Evolutionary conservation across 768 basidiomycete genomes (phyloP), one percentile per base, ranked within the genome.

Genomic region (Coprinopsis sp.): DNA sequence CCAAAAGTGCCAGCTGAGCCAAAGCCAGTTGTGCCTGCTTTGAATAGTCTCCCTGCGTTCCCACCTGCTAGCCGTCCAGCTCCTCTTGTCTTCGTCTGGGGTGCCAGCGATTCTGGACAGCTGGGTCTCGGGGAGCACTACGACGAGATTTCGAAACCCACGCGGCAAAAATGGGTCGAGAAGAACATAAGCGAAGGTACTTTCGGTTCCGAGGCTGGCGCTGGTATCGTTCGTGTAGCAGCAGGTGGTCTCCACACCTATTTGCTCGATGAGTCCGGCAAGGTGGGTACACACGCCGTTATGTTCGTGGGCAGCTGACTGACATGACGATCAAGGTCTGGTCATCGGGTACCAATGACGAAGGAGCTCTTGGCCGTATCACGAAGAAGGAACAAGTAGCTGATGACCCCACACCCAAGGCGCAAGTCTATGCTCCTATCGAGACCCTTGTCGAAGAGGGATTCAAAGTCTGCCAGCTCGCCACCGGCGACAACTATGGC

Each of bases 281-380:
- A n/a, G n/a, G 44, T 46, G 25, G 27, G 44, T 43, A 16, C 22
- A 6, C 14, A 14, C 10, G 14, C 25, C 24, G 6, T 13, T 22
- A 31, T 34, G 33, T 23, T n/a, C 6, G 12, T 6, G 6, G 30
- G 22, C 28, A 12, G 12, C 21, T 30, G 12, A n/a, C 10, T 21
- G 21, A n/a, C 16, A 27, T 37, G n/a, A 11, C 25, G 33, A 12
- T 8, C 29, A 23, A 46, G 44, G 24, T 46, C 12, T 46, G 44
- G 44, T 46, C 44, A 25, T 14, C 33, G 6, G 44, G 44, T 36
- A 34, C 34, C 31, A 37, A 46, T 34, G 44, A 46, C 34, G 44
- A 46, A 18, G 44, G 44, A 14, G 33, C 44, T 6, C 44, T 46
- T 22, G 44, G 44, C 4, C 10, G 44, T 5, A 28, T 6, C 7